Evolutionary conservation across 148 eudicot species (phyloP).

Genomic region (Persicaria tinctoria): DNA sequence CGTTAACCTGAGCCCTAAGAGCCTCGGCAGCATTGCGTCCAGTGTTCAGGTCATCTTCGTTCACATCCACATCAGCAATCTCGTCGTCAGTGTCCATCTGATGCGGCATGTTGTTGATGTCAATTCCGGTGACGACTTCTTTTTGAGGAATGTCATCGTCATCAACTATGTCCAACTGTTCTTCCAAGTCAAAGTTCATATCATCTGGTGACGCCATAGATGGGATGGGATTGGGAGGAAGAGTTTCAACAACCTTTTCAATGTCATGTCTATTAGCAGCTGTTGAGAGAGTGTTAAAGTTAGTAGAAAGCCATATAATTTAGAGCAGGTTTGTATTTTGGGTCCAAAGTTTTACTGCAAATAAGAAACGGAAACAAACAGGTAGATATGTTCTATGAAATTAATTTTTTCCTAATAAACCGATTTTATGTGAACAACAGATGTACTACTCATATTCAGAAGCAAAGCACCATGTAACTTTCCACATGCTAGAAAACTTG

Average conservation of each 20-base stretch:
- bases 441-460: neutral
- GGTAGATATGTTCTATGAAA: neutral
- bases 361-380: neutral
- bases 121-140: constrained; percentile 8
- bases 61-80: constrained; percentile 71
- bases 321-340: neutral
- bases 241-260: constrained; percentile 34
- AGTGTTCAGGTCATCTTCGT: constrained; percentile 51
- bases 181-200: constrained; percentile 44
- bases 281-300: neutral
- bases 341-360: neutral
- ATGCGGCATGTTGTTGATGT: constrained; percentile 67
- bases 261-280: constrained; percentile 36
- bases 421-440: neutral
- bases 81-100: constrained; percentile 72
- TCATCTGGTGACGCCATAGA: constrained; percentile 46
- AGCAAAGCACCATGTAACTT: neutral
- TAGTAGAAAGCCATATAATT: neutral
- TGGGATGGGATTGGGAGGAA: constrained; percentile 32
- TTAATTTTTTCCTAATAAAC: too few species aligned
- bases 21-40: constrained; percentile 76
- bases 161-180: constrained; percentile 64
- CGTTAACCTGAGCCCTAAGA: constrained; percentile 76
- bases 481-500: neutral
- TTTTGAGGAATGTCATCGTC: constrained; percentile 26